Evolutionary conservation across 768 basidiomycete species (phyloP), one percentile per base, ranked within the genome.

Genomic region (Lyophyllum shimeji): DNA sequence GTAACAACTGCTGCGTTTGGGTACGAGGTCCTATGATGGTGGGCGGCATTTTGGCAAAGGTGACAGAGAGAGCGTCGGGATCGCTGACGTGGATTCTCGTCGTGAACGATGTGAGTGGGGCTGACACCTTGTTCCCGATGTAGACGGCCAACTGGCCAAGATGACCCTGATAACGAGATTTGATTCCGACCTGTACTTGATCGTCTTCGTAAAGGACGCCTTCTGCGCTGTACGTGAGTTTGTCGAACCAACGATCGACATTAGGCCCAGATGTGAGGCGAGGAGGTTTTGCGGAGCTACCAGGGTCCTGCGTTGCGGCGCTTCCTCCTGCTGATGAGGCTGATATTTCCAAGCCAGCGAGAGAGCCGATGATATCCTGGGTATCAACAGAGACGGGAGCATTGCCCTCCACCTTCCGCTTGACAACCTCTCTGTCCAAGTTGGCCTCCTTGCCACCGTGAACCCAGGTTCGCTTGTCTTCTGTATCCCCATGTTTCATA

Each of bases 191-290:
- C 68, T 98, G 96, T 43, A 99, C 83, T 71, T 96, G 93, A 8
- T 91, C 83, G 63, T 98, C 96, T 71, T 99, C 97, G 71, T 92
- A 98, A 12, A 99, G 80, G 31, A 98, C 85, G 44, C 97, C 97
- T 58, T 98, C 97, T 15, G 81, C 69, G 25, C 73, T 78, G 70
- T 86, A 93, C 1, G 82, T 86, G 27, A 98, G 79, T 62, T 91
- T 90, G 60, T 90, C 87, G 67, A 88, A 90, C 94, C 93, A 95
- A 60, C 86, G 88, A 57, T 95, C 92, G 40, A 96, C 79, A 63
- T 86, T 84, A n/a, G 87, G 80, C 15, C 84, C 85, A 18, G 74
- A 69, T 1, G 84, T 85, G 29, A 93, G 71, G 18, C 85, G 84
- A 0, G 86, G 84, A 23, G 71, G 69, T 17, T 75, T 74, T 25